These are phyloP conservation scores for Chrysoporthe austroafricana DNA, from an alignment of 2,329 filamentous ascomycete genomes.

Conservation along the genomic window DNA sequence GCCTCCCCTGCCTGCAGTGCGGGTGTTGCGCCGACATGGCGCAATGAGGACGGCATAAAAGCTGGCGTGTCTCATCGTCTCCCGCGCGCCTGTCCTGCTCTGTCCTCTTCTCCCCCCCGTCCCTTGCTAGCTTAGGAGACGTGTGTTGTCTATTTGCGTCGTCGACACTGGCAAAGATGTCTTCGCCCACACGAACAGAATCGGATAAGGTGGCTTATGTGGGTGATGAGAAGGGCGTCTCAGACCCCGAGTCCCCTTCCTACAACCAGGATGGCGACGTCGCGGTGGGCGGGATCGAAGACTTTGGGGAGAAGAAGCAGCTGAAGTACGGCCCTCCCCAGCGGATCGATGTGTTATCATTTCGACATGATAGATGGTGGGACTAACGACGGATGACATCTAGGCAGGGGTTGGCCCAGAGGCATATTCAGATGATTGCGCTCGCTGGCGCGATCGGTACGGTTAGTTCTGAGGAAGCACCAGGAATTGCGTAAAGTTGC, in stretches of 20 bases:
- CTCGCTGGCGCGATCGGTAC: constrained; percentile 23
- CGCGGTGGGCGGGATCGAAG: constrained; percentile 4
- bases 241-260: neutral
- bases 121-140: neutral
- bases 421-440: constrained; percentile 24
- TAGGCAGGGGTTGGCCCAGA: constrained; percentile 15
- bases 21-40: neutral
- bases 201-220: constrained; percentile 11
- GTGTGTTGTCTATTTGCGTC: neutral
- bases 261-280: constrained; percentile 14
- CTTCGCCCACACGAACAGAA: constrained; percentile 3
- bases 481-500: neutral
- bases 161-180: constrained; percentile 10
- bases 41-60: constrained; percentile 5
- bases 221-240: constrained; percentile 14
- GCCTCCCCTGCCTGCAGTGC: constrained; percentile 2
- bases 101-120: neutral
- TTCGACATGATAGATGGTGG: neutral
- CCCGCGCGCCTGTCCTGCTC: too few species aligned
- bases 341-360: neutral
- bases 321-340: neutral
- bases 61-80: neutral
- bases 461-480: neutral
- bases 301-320: constrained; percentile 15
- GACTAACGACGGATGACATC: neutral